A percentile compares a stretch with the other conserved stretches of the same genome.
phyloP scores from a whole-genome alignment of 2,329 filamentous ascomycete species.

The Teratosphaeria destructans region DNA sequence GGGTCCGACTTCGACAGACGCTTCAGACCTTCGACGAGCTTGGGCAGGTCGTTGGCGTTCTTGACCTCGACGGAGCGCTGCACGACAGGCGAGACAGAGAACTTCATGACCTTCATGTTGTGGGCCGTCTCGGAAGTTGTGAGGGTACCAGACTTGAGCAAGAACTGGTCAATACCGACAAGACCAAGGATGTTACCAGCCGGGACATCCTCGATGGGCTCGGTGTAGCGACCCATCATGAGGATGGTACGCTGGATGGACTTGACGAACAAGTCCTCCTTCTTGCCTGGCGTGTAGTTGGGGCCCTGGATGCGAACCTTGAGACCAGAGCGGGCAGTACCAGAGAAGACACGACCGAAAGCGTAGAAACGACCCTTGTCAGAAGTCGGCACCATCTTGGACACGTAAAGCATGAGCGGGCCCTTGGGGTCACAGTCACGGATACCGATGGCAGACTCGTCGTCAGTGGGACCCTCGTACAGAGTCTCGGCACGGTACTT shows the following conservation, averaged over 20 bases:
- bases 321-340: constrained; percentile 93
- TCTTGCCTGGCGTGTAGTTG: constrained; percentile 96
- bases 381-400: constrained; percentile 99
- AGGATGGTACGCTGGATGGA: constrained; percentile 98
- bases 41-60: constrained; percentile 99
- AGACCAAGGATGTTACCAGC: constrained; percentile 99
- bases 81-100: constrained; percentile 98
- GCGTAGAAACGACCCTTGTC: constrained; percentile 99
- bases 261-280: constrained; percentile 99
- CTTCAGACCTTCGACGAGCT: constrained; percentile 99
- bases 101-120: constrained; percentile 99
- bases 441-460: constrained; percentile 89
- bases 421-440: constrained; percentile 96
- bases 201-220: constrained; percentile 97
- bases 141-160: constrained; percentile 99
- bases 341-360: constrained; percentile 99
- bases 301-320: constrained; percentile 99
- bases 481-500: constrained; percentile 96
- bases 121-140: constrained; percentile 95
- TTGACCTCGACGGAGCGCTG: constrained; percentile 98
- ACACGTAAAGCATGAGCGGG: constrained; percentile 99
- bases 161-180: constrained; percentile 99
- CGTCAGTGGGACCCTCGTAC: constrained; percentile 93
- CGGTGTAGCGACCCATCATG: constrained; percentile 99
- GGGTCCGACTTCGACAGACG: constrained; percentile 99